Evolutionary conservation across 108 stramenopile genomes (phyloP).

Genomic region (Cyclotella kingstonii): DNA sequence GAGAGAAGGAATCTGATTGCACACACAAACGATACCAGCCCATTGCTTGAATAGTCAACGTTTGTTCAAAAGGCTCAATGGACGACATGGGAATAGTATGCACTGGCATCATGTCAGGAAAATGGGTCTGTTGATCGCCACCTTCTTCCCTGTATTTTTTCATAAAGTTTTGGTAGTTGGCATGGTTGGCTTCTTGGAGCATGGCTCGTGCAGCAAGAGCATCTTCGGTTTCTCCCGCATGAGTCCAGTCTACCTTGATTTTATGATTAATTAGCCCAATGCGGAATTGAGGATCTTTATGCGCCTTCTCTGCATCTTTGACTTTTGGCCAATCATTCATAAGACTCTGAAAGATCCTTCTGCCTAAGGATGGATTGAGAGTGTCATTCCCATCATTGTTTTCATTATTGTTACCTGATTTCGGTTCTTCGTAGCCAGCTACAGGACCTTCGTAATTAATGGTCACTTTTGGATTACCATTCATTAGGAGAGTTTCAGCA

Average conservation of each 20-base stretch:
- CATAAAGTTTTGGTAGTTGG: neutral
- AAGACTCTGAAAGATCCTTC: conserved; percentile 3
- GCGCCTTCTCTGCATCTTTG: conserved; percentile 4
- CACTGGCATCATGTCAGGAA: conserved; percentile 5
- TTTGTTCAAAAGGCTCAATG: conserved; percentile 23
- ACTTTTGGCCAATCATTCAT: neutral
- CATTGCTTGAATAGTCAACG: neutral
- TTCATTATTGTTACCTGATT: neutral
- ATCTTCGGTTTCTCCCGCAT: conserved; percentile 39
- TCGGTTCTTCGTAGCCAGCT: conserved; percentile 1
- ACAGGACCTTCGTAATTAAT: conserved; percentile 38
- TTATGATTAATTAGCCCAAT: conserved; percentile 7
- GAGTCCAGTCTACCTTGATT: conserved; percentile 30
- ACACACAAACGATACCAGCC: conserved; percentile 45
- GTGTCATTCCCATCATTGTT: conserved; percentile 1
- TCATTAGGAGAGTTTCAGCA: conserved; percentile 16
- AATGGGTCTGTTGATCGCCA: neutral
- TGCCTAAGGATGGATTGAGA: conserved; percentile 5
- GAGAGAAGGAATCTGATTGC: neutral
- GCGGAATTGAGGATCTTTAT: conserved; percentile 2
- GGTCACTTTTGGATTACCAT: conserved; percentile 1
- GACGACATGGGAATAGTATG: neutral
- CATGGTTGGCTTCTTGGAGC: conserved; percentile 3
- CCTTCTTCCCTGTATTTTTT: neutral
- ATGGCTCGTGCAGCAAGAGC: neutral